Base-by-base conservation (phyloP, 148 eudicot genomes). In the Pouteria glomerata region DNA sequence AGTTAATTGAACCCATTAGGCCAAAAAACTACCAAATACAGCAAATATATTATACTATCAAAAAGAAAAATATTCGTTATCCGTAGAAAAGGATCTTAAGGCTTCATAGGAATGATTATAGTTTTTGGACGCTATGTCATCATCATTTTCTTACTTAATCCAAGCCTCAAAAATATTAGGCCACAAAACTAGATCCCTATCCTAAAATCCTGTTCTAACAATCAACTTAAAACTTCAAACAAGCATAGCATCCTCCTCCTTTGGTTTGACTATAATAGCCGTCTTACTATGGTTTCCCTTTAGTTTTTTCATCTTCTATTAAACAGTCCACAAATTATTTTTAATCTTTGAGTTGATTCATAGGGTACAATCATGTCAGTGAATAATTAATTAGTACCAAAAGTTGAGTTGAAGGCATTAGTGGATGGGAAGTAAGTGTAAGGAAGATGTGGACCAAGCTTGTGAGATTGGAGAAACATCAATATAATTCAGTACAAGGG, bases 161-260 rank as follows among this genome's bases (percentile, higher is more conserved):
- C 26, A 19, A n/a, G 53, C 41, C 18, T 30, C 30, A 24, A 23
- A 47, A 29, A 18, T 27, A 1, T 29, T 48, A 41, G 47, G 41
- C 29, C 52, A 64, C 53, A 65, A 65, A 65, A 42, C 34, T 35
- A 0, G 19, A 23, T 44, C 69, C 52, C 47, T 64, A 24, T 64
- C 33, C 52, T 65, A 42, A n/a, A n/a, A n/a, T n/a, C n/a, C n/a
- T n/a, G n/a, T 41, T 41, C 68, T 35, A 42, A 31, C n/a, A 65
- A 23, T 44, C 69, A 65, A 26, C 24, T 44, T 65, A 63, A 44
- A 41, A 31, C 52, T 42, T 65, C 33, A 26, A 41, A 27, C 69
- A 65, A 42, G 53, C 34, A 65, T 11, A 4, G 16, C 1, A 65
- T 41, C 24, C 47, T 63, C 21, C 53, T 14, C 51, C 8, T 44